Evolutionary conservation across 2,329 filamentous ascomycete species (phyloP).

Genomic region (Huntiella abstrusa): DNA sequence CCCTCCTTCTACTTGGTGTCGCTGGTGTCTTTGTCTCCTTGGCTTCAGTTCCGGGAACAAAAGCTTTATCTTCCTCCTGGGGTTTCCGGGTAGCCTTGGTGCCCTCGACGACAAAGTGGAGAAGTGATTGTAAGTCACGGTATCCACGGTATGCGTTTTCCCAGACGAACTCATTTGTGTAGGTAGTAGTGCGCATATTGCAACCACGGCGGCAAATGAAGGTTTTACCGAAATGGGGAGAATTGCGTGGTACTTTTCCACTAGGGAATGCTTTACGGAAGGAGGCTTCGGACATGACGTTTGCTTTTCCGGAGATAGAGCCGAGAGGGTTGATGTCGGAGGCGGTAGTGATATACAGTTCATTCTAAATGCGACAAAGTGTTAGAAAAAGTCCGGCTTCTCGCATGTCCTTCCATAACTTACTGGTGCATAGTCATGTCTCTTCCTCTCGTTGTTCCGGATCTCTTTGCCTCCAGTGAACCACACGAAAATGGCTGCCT

Average conservation of each 20-base stretch:
- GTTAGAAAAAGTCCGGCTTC: not conserved
- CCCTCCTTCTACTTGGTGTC: constrained; percentile 6
- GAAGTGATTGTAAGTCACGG: constrained; percentile 42
- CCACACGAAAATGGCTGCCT: constrained; percentile 84
- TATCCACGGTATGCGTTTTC: constrained; percentile 60
- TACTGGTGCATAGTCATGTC: constrained; percentile 57
- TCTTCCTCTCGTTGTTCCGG: constrained; percentile 62
- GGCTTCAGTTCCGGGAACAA: not conserved
- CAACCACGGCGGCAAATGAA: constrained; percentile 83
- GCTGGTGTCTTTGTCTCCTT: not conserved
- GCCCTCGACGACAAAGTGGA: constrained; percentile 47
- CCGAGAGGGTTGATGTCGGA: constrained; percentile 74
- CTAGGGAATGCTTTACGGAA: constrained; percentile 55
- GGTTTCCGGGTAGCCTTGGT: constrained; percentile 45
- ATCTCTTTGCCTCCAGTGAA: constrained; percentile 86
- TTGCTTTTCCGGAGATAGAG: constrained; percentile 80
- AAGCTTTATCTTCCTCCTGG: constrained; percentile 13
- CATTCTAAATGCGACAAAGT: constrained; percentile 36
- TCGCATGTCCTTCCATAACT: constrained; percentile 11
- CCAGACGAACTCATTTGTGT: constrained; percentile 86
- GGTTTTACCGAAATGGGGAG: constrained; percentile 61
- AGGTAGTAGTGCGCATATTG: constrained; percentile 72
- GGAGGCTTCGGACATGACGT: constrained; percentile 50
- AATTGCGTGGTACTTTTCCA: constrained; percentile 53
- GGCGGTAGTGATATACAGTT: constrained; percentile 76